phyloP scores from a whole-genome alignment of 495 filamentous ascomycete species.

The Letharia lupina region DNA sequence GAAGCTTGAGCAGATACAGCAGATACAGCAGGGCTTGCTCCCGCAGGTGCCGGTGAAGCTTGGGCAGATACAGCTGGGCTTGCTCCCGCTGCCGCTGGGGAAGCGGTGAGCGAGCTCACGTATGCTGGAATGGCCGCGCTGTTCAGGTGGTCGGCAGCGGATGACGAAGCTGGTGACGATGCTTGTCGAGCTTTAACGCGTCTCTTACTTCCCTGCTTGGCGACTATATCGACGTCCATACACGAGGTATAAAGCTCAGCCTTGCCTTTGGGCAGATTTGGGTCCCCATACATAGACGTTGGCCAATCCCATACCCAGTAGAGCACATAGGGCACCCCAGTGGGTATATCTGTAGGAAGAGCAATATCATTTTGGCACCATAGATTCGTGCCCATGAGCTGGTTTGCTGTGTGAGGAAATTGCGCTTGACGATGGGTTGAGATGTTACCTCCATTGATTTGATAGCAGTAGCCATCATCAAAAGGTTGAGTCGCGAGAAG shows the following conservation, averaged over 20 bases:
- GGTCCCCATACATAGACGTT: conserved; percentile 40
- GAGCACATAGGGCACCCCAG: conserved; percentile 55
- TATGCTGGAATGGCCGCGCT: conserved; percentile 12
- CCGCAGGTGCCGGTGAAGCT: conserved; percentile 4
- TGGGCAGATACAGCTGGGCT: conserved; percentile 4
- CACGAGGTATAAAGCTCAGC: conserved; percentile 75
- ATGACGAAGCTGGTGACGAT: background rate
- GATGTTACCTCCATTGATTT: conserved; percentile 49
- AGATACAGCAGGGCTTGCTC: background rate
- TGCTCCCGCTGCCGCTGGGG: conserved; percentile 9
- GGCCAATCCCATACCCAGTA: conserved; percentile 97
- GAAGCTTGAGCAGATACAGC: background rate
- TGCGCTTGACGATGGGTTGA: conserved; percentile 44
- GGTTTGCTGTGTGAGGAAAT: conserved; percentile 38
- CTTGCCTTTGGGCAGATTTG: conserved; percentile 42
- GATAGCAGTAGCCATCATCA: conserved; percentile 80
- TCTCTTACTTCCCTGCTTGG: conserved; percentile 10
- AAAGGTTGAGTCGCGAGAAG: conserved; percentile 66
- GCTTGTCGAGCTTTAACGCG: conserved; percentile 11
- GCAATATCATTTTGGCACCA: conserved; percentile 72
- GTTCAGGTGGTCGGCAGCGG: conserved; percentile 3
- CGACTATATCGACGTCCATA: conserved; percentile 61
- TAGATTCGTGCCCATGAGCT: conserved; percentile 44
- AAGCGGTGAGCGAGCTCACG: conserved; percentile 1
- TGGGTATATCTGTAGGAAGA: conserved; percentile 49